Evolutionary conservation across 495 filamentous ascomycete genomes (phyloP), one percentile per base, ranked within the genome.

Genomic region (Talaromyces ruber): DNA sequence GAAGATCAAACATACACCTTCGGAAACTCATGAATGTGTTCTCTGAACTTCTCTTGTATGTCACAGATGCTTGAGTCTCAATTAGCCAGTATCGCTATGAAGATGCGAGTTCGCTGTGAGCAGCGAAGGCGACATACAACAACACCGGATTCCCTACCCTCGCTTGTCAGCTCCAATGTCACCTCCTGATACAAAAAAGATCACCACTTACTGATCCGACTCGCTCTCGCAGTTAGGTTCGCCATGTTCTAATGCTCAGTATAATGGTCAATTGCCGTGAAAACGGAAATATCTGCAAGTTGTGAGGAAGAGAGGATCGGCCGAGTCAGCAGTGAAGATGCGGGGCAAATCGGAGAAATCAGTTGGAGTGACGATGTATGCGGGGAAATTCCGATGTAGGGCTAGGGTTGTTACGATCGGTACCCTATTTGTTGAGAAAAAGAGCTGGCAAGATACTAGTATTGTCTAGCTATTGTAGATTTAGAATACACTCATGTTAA

Each of bases 31-130:
- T 85, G 82, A 70, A 98, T 95, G 45, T 84, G 84, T 4, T 78
- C 74, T 50, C 91, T 83, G 79, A 98, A 98, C 71, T 89, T 93
- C 64, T 97, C 93, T 81, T 98, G 94, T 65, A 97, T 82, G 67
- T 98, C 94, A 78, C 94, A 98, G 68, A 98, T 82, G 66, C 93
- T 98, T 66, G 3, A 21, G 11, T 21, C 2, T 28, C 24, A n/a
- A n/a, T 60, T n/a, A 64, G 58, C 43, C 16, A 53, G 18, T 39
- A 29, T 16, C 24, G 9, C 2, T 22, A 52, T 8, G 22, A 4
- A 3, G 3, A 52, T 30, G 24, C n/a, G 25, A 45, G 45, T 70
- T 65, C 65, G 56, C 34, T 53, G 29, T 28, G 59, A 11, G 59
- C 9, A 53, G 45, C 30, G 60, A 62, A 18, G 28, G 12, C 16